Base-by-base conservation (phyloP, 2,329 filamentous ascomycete species). In the Aspergillus hortae region DNA sequence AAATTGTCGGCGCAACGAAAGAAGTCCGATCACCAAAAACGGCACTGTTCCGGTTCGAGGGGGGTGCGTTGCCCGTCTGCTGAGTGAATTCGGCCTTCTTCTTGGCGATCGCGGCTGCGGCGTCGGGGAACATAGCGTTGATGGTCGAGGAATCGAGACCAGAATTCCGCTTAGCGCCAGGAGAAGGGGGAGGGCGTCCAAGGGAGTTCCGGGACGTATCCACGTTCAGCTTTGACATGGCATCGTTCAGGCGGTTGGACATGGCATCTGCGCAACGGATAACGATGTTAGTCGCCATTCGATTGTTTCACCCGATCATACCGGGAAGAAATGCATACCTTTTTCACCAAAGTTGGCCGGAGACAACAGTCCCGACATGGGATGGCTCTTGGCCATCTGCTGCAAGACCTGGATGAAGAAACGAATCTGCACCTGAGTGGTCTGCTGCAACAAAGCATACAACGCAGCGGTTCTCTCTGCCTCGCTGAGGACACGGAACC, bases 351-450 rank as follows among this genome's bases (percentile, higher is more conserved):
- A 96, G 68, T 91, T 95, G 50, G 94, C 88, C 27, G 94, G 94
- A 25, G 94, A 97, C 48, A 99, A 75, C 35, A 99, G 88, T 48
- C 92, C 90, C 33, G 92, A 95, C 89, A 97, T 95, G 25, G 94
- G 94, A 72, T 97, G 92, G 66, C 87, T 95, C 77, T 96, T 96
- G 58, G 92, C 92, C 94, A 97, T 99, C 73, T 99, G 94, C 77
- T 97, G 92, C 63, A 99, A 79, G 44, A 99, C 91, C 74, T 97
- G 92, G 62, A 97, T 97, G 75, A 99, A 99, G 80, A 99, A 99
- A 50, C 94, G 87, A 68, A 97, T 96, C 77, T 99, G 94, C 56
- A 99, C 92, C 75, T 97, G 94, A 4, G 94, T 99, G 5, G 94
- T 97, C 80, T 99, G 94, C 77, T 99, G 94, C 54, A 99, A 80